Conservation (phyloP, 164 flowering plant species). For the Hamamelis virginiana region DNA sequence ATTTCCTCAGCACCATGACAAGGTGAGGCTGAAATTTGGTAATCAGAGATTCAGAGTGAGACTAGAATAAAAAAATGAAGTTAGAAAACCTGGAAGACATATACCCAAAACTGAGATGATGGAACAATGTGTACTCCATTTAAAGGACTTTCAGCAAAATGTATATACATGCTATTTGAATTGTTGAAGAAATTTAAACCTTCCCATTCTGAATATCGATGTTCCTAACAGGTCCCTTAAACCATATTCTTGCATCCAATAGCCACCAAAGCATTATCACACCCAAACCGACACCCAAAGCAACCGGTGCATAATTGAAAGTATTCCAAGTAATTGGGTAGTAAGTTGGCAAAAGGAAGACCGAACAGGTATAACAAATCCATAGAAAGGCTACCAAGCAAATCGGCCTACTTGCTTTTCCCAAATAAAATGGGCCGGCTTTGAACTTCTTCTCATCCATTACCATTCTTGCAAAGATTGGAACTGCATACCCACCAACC, state of each 20-base stretch:
- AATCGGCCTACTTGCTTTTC: slow-evolving; percentile 60
- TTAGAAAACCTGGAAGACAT: not conserved
- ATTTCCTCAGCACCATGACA: not conserved
- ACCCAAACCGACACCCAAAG: slow-evolving; percentile 43
- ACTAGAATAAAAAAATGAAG: not conserved
- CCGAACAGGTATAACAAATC: slow-evolving; percentile 70
- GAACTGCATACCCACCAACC: slow-evolving; percentile 87
- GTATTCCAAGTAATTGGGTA: slow-evolving; percentile 60
- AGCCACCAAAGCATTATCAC: slow-evolving; percentile 72
- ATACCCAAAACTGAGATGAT: not conserved
- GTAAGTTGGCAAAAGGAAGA: slow-evolving; percentile 59
- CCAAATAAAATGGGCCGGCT: slow-evolving; percentile 63
- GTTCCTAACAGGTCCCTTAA: slow-evolving; percentile 74
- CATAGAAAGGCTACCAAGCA: slow-evolving; percentile 69
- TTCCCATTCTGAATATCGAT: slow-evolving; percentile 43
- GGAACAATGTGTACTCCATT: not conserved
- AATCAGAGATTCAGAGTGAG: not conserved
- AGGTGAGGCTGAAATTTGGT: not conserved
- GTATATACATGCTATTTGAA: not conserved
- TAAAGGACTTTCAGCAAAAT: not conserved
- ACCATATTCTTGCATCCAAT: slow-evolving; percentile 73
- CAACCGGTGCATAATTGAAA: slow-evolving; percentile 72
- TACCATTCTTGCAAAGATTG: slow-evolving; percentile 68
- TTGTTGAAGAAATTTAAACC: slow-evolving; percentile 16
- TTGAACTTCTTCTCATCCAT: slow-evolving; percentile 63